A percentile compares a stretch with the other conserved stretches of the same genome.
Evolutionary conservation across 768 basidiomycete genomes (phyloP).

Genomic region (Auriscalpium vulgare): DNA sequence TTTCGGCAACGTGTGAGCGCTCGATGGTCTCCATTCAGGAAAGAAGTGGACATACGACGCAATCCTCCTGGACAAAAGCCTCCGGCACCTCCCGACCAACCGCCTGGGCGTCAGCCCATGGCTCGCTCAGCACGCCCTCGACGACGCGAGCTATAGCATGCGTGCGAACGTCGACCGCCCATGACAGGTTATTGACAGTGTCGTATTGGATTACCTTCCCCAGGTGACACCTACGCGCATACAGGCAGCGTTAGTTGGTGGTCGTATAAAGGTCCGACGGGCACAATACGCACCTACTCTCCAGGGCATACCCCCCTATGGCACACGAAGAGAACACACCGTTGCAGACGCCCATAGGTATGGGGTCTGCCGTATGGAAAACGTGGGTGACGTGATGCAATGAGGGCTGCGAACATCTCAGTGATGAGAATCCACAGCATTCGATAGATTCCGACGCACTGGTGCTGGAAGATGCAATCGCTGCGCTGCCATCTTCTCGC

Average conservation of each 20-base stretch:
- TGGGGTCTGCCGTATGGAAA: constrained; percentile 91
- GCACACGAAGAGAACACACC: constrained; percentile 73
- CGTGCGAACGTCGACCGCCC: constrained; percentile 68
- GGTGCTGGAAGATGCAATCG: constrained; percentile 85
- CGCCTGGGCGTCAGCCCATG: constrained; percentile 34
- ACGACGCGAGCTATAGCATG: constrained; percentile 67
- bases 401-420: constrained; percentile 41
- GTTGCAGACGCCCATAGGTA: constrained; percentile 78
- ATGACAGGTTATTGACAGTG: constrained; percentile 71
- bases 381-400: constrained; percentile 77
- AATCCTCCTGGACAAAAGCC: constrained; percentile 49
- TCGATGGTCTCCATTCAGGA: background rate
- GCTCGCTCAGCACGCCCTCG: constrained; percentile 51
- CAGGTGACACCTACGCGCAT: constrained; percentile 75
- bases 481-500: constrained; percentile 49
- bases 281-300: constrained; percentile 40
- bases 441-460: constrained; percentile 33
- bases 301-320: constrained; percentile 80
- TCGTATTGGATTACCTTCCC: constrained; percentile 81
- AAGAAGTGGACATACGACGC: constrained; percentile 40
- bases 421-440: background rate
- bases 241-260: no score
- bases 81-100: constrained; percentile 35
- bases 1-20: constrained; percentile 16
- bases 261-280: no score